A percentile compares a stretch with the other conserved stretches of the same genome.
phyloP scores from a whole-genome alignment of 2,329 filamentous ascomycete species.

The Parastagonospora avenae region DNA sequence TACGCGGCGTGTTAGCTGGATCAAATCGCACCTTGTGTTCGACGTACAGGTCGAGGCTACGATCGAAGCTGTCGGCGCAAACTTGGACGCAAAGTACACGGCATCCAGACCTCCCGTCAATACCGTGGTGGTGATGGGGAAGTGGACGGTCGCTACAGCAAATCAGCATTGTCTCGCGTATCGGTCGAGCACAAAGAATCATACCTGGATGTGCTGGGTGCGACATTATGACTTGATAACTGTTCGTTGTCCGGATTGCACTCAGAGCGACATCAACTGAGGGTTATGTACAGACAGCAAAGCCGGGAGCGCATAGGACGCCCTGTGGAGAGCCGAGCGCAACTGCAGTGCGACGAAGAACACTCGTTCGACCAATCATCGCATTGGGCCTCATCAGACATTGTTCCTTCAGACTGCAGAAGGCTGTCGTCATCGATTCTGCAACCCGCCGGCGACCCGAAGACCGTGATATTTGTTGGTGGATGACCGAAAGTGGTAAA shows the following conservation, averaged over 20 bases:
- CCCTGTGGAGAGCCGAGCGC: conserved; percentile 13
- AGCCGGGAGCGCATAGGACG: no score
- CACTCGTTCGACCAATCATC: not conserved
- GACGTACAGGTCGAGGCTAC: conserved; percentile 34
- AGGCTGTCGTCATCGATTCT: conserved; percentile 7
- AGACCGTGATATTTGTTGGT: not conserved
- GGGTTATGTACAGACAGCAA: no score
- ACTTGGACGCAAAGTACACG: conserved; percentile 40
- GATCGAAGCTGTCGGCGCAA: conserved; percentile 40
- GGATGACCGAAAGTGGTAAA: conserved; percentile 3
- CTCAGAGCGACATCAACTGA: no score
- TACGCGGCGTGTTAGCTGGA: conserved; percentile 3
- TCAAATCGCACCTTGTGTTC: not conserved
- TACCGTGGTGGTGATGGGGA: conserved; percentile 53
- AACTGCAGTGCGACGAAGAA: not conserved
- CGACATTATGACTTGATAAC: conserved; percentile 21
- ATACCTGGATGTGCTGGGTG: conserved; percentile 50
- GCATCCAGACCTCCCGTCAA: conserved; percentile 51
- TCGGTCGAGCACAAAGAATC: not conserved
- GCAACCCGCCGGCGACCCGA: not conserved
- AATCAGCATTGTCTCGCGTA: not conserved
- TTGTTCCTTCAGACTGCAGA: not conserved
- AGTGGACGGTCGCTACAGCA: conserved; percentile 50
- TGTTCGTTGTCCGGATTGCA: no score
- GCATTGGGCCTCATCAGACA: not conserved